These are phyloP conservation scores for Apiospora aurea DNA, from an alignment of 2,329 filamentous ascomycete genomes.

Conservation along the genomic window DNA sequence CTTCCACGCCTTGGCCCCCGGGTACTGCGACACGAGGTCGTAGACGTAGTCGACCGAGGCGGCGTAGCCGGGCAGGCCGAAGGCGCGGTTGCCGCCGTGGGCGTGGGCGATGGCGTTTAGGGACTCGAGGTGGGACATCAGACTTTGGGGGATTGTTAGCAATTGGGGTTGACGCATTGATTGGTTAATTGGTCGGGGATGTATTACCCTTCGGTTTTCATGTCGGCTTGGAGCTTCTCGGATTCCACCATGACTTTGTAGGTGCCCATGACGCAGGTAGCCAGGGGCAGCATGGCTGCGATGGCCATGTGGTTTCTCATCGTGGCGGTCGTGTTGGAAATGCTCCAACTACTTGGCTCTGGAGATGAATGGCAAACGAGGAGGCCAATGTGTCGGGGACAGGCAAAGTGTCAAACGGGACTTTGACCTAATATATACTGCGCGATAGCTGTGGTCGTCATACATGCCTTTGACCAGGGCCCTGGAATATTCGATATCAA, in stretches of 20 bases:
- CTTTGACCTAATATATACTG: background rate
- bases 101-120: constrained; percentile 55
- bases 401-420: background rate
- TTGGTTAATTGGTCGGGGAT: background rate
- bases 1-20: constrained; percentile 49
- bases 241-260: constrained; percentile 25
- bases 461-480: background rate
- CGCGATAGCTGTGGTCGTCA: no score
- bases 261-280: background rate
- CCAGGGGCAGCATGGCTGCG: constrained; percentile 17
- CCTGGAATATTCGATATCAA: constrained; percentile 12
- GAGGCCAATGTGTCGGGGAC: background rate
- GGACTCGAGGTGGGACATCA: constrained; percentile 54
- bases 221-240: constrained; percentile 25
- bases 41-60: constrained; percentile 59
- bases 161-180: background rate
- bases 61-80: constrained; percentile 56
- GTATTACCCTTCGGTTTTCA: constrained; percentile 24
- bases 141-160: constrained; percentile 36
- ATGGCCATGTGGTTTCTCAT: constrained; percentile 4
- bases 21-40: constrained; percentile 50
- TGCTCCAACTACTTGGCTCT: background rate
- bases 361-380: no score
- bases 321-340: background rate
- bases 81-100: constrained; percentile 61